Conservation (phyloP, 129 eudicot genomes). For the Escallonia herrerae region DNA sequence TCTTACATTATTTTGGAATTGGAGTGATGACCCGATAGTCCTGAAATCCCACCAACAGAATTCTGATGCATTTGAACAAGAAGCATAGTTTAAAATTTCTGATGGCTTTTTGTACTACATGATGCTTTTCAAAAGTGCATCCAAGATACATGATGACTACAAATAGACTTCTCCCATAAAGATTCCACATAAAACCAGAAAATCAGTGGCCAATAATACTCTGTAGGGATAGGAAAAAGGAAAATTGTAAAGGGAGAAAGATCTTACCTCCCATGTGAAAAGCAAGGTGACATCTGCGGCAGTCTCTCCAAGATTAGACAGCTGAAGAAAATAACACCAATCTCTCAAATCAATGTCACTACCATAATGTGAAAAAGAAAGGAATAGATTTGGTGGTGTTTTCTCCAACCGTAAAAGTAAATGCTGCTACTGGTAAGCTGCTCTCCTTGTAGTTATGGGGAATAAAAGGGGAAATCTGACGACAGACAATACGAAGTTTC, state of each 20-base stretch:
- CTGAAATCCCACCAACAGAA: conserved; percentile 91
- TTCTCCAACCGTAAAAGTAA: conserved; percentile 71
- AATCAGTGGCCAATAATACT: neutral
- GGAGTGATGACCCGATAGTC: conserved; percentile 69
- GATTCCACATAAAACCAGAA: neutral
- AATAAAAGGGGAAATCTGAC: conserved; percentile 85
- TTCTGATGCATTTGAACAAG: conserved; percentile 39
- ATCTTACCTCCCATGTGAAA: conserved; percentile 89
- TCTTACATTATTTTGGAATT: conserved; percentile 69
- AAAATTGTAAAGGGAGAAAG: conserved; percentile 1
- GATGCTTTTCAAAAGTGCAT: neutral
- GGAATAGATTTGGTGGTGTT: neutral
- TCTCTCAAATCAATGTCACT: conserved; percentile 7
- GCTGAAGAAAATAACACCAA: conserved; percentile 38
- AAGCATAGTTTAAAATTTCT: conserved; percentile 1
- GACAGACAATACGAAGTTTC: conserved; percentile 68
- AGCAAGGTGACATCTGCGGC: conserved; percentile 81
- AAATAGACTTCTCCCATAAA: conserved; percentile 3
- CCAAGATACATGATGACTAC: conserved; percentile 1
- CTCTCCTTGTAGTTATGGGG: conserved; percentile 95
- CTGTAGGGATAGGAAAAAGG: neutral
- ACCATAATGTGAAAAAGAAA: neutral
- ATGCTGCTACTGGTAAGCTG: conserved; percentile 85
- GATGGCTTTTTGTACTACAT: conserved; percentile 2
- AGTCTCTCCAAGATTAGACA: conserved; percentile 62